These are phyloP conservation scores for Russula vinacea DNA, from an alignment of 768 basidiomycete genomes.

Conservation along the genomic window DNA sequence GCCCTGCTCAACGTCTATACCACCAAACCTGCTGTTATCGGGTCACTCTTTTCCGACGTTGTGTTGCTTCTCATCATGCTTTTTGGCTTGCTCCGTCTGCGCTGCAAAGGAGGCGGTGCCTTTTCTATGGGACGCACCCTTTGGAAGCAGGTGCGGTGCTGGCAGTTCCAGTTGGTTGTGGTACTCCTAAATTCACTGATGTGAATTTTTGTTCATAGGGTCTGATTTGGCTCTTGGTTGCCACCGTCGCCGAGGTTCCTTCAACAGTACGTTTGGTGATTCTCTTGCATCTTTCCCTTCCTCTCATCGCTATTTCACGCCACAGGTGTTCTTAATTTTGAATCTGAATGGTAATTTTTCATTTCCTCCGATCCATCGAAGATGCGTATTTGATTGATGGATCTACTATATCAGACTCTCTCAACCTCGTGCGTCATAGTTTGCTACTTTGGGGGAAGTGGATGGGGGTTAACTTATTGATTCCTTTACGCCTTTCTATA, in stretches of 20 bases:
- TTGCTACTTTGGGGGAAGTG: not conserved
- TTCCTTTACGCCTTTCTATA: no score
- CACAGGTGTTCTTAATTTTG: conserved; percentile 5
- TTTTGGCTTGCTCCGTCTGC: not conserved
- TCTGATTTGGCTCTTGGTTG: conserved; percentile 11
- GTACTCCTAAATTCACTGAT: not conserved
- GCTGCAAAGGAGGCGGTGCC: not conserved
- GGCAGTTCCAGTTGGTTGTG: not conserved
- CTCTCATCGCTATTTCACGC: not conserved
- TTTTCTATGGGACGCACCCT: not conserved
- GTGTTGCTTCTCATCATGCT: not conserved
- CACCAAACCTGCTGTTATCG: not conserved
- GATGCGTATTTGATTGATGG: not conserved
- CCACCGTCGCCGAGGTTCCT: not conserved
- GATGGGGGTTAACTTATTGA: not conserved
- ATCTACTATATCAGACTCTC: not conserved
- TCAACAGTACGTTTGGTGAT: not conserved
- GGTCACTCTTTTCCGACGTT: not conserved
- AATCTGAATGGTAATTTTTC: conserved; percentile 13
- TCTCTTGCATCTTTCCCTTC: not conserved
- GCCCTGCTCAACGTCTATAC: not conserved
- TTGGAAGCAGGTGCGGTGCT: conserved; percentile 4
- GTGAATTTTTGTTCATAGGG: not conserved
- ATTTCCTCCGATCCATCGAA: not conserved
- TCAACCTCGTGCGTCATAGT: not conserved